phyloP scores from a whole-genome alignment of 2,329 filamentous ascomycete genomes.

The Nakataea oryzae region DNA sequence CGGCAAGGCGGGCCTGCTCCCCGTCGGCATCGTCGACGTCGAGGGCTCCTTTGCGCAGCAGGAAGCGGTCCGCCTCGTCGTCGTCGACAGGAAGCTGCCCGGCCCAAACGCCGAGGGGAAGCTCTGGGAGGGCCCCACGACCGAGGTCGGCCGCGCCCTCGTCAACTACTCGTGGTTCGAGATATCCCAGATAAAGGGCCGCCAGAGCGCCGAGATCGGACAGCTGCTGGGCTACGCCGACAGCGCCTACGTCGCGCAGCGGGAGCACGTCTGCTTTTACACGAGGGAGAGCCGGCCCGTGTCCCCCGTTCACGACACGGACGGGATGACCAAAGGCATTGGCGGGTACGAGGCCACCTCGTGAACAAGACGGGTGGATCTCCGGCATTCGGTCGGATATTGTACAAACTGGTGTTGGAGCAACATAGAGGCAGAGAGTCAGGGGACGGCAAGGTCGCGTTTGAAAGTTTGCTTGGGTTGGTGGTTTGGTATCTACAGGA shows the following conservation, averaged over 20 bases:
- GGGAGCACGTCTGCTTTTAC: conserved; percentile 79
- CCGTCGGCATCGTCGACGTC: conserved; percentile 83
- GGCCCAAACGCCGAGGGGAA: conserved; percentile 14
- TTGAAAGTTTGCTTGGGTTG: neutral
- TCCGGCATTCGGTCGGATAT: neutral
- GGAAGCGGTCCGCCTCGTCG: conserved; percentile 79
- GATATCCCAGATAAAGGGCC: conserved; percentile 73
- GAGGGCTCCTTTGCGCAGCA: conserved; percentile 84
- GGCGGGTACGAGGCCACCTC: conserved; percentile 12
- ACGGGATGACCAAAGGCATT: conserved; percentile 9
- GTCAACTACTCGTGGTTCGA: conserved; percentile 89
- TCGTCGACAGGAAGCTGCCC: conserved; percentile 52
- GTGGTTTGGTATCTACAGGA: neutral
- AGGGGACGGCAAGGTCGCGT: neutral
- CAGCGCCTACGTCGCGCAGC: conserved; percentile 83
- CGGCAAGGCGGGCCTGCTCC: conserved; percentile 77
- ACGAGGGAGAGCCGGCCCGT: conserved; percentile 40
- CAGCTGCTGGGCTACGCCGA: conserved; percentile 80
- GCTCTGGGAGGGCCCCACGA: conserved; percentile 38
- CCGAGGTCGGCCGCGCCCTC: conserved; percentile 78
- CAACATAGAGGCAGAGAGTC: neutral
- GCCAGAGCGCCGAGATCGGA: conserved; percentile 72
- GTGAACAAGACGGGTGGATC: neutral
- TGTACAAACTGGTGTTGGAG: neutral
- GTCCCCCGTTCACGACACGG: conserved; percentile 28